Percentiles rank a stretch among this genome's conserved stretches.
Evolutionary conservation across 371 early-diverging fungal genomes (phyloP).

Genomic region (Mortierella sp.): DNA sequence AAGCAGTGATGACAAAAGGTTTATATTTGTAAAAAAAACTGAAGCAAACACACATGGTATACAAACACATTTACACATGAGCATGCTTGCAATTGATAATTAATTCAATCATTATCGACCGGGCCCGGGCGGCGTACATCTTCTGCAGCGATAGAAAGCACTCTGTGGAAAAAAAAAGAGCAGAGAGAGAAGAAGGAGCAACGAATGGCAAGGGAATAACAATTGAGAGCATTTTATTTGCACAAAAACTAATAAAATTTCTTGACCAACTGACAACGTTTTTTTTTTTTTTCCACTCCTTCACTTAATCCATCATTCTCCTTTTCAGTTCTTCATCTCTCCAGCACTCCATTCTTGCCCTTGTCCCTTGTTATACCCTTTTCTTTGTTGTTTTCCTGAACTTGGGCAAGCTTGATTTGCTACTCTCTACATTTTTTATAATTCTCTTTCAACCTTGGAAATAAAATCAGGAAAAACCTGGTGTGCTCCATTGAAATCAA

Average conservation of each 20-base stretch:
- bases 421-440: not conserved
- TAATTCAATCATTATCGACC: not conserved
- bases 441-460: not conserved
- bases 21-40: not conserved
- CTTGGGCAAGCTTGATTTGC: not conserved
- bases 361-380: not conserved
- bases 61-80: not conserved
- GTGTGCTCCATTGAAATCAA: too few relatives aligned
- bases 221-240: not conserved
- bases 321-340: not conserved
- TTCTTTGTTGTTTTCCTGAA: not conserved
- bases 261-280: not conserved
- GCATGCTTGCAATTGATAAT: not conserved
- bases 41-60: too few relatives aligned
- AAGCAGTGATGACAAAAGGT: not conserved
- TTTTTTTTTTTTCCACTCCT: not conserved
- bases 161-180: not conserved
- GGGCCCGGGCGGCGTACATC: constrained; percentile 9
- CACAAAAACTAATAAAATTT: not conserved
- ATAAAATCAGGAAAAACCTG: not conserved
- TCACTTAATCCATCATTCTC: not conserved
- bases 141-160: not conserved
- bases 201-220: not conserved
- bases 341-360: not conserved
- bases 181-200: not conserved